Base-by-base conservation (phyloP, 75 land plant genomes). In the Pseudotsuga menziesii region DNA sequence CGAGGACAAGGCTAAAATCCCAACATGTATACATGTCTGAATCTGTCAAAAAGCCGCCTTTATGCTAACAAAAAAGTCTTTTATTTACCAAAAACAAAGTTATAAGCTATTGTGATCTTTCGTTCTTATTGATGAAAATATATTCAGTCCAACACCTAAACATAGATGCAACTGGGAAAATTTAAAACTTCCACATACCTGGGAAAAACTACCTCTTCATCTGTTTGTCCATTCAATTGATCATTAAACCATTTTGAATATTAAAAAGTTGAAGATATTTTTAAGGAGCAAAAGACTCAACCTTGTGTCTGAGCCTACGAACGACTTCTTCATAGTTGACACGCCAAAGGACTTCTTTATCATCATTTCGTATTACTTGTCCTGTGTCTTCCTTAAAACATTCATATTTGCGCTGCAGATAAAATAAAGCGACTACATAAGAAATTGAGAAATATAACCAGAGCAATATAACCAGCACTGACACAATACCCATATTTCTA, bases 321-420 rank as follows among this genome's bases (percentile, higher is more conserved):
- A 87, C 61, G 39, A 94, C 91, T 69, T 91, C 94, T 76, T 94
- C 97, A 78, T 82, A 91, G 72, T 94, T 94, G 20, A 85, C 87
- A 57, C 94, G 97, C 92, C 94, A 94, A 64, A 89, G 83, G 61
- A 91, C 77, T 76, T 88, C 88, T 82, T 82, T 88, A 39, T 86
- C 83, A 58, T 79, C 79, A 66, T 78, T 61, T 1, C 74, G 9
- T 57, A 76, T 81, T 58, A 26, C 76, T 44, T 76, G 78, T 64
- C 77, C 88, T 20, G 61, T 62, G 58, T 85, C 91, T 56, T 63
- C 72, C 39, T 84, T 81, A 12, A 90, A 58, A 48, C 76, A 80
- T 52, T 85, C 93, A 69, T 75, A 72, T 77, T 93, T 93, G 79
- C 96, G 89, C 96, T 93, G 77, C 71, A 76, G 6, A 56, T 20